Percentiles rank a stretch among this genome's conserved stretches.
These are phyloP conservation scores for Drosera spatulata DNA, from an alignment of 179 eudicot genomes.

Conservation along the genomic window DNA sequence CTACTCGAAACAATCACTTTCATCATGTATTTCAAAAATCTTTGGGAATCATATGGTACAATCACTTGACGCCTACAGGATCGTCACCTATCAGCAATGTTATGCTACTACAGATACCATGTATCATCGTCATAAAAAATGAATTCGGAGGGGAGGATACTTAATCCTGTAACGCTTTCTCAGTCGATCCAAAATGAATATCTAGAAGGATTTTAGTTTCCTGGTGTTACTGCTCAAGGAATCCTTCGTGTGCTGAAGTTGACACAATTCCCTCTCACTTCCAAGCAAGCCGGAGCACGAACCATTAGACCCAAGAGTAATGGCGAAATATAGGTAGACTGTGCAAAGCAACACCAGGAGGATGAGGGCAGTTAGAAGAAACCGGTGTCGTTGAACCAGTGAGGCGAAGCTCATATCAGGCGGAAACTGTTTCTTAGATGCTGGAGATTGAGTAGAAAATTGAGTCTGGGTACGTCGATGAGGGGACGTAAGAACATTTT, in stretches of 20 bases:
- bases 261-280: slow-evolving; percentile 47
- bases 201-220: slow-evolving; percentile 43
- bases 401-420: slow-evolving; percentile 53
- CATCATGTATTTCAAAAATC: too few species aligned
- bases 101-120: too few species aligned
- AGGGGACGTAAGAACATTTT: slow-evolving; percentile 58
- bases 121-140: too few species aligned
- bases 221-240: slow-evolving; percentile 24
- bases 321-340: slow-evolving; percentile 85
- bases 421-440: slow-evolving; percentile 23
- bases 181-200: too few species aligned
- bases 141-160: too few species aligned
- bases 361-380: slow-evolving; percentile 70
- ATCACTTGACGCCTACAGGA: too few species aligned
- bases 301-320: slow-evolving; percentile 46
- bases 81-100: too few species aligned
- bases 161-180: too few species aligned
- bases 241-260: slow-evolving; percentile 33
- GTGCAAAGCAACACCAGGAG: slow-evolving; percentile 73
- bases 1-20: too few species aligned
- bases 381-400: slow-evolving; percentile 69
- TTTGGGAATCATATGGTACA: too few species aligned
- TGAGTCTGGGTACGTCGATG: slow-evolving; percentile 56
- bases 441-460: slow-evolving; percentile 28
- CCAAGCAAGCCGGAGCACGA: slow-evolving; percentile 61